A percentile compares a stretch with the other conserved stretches of the same genome.
Evolutionary conservation across 108 stramenopile genomes (phyloP).

Genomic region (Mayamaea pseudoterrestris): DNA sequence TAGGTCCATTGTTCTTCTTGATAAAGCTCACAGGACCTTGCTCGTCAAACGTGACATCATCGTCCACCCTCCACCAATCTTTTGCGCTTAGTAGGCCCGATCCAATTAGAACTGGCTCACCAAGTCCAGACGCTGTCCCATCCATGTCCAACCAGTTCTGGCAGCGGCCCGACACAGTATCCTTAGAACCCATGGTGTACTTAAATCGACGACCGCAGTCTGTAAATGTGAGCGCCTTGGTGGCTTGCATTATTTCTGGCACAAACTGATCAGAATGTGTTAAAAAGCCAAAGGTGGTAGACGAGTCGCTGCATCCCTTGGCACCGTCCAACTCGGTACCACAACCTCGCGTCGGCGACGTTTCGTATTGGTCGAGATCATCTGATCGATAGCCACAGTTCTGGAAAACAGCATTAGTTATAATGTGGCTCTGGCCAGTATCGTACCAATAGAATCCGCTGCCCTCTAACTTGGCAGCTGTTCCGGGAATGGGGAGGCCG

Average conservation of each 20-base stretch:
- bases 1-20: constrained; percentile 2
- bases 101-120: constrained; percentile 11
- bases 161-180: constrained; percentile 14
- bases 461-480: constrained; percentile 2
- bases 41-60: constrained; percentile 6
- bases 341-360: constrained; percentile 15
- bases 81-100: constrained; percentile 12
- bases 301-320: constrained; percentile 14
- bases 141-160: constrained; percentile 26
- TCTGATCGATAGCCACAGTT: constrained; percentile 23
- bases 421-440: constrained; percentile 27
- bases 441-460: constrained; percentile 28
- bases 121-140: constrained; percentile 14
- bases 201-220: constrained; percentile 19
- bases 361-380: constrained; percentile 16
- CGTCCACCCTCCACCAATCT: constrained; percentile 21
- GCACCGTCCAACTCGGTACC: not conserved
- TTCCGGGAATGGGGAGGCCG: not conserved
- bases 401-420: constrained; percentile 12
- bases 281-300: constrained; percentile 19
- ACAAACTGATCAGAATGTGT: constrained; percentile 17
- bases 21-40: constrained; percentile 18
- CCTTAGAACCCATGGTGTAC: not conserved
- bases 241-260: constrained; percentile 25
- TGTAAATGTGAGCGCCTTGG: constrained; percentile 15